A percentile compares a stretch with the other conserved stretches of the same genome.
phyloP scores from a whole-genome alignment of 306 rosid species.

The Crataegus laevigata region DNA sequence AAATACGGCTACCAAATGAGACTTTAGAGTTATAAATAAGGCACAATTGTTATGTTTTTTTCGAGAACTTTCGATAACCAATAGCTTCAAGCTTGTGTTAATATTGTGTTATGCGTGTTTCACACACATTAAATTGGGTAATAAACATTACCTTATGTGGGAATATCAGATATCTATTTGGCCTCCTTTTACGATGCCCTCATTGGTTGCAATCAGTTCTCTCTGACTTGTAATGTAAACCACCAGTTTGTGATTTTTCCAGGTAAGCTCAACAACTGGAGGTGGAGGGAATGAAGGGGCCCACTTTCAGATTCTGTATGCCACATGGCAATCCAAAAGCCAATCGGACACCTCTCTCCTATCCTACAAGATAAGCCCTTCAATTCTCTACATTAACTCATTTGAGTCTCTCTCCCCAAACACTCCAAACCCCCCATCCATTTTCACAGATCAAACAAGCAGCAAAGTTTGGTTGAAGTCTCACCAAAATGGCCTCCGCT shows the following conservation, averaged over 20 bases:
- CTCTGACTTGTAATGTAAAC: conserved; percentile 15
- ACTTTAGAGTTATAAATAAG: background rate
- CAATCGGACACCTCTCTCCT: conserved; percentile 32
- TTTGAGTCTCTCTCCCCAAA: conserved; percentile 1
- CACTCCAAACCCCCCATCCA: background rate
- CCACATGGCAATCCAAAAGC: conserved; percentile 45
- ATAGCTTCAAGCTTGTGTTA: background rate
- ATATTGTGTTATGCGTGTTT: background rate
- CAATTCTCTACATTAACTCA: conserved; percentile 14
- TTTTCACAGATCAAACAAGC: background rate
- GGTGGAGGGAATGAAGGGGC: conserved; percentile 8
- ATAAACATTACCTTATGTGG: background rate
- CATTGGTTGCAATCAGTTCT: background rate
- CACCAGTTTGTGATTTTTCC: conserved; percentile 33
- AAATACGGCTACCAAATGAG: background rate
- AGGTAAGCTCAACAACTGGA: conserved; percentile 25
- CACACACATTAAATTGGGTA: background rate
- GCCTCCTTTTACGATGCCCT: background rate
- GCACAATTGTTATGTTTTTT: background rate
- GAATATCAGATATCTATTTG: background rate
- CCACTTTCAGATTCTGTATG: conserved; percentile 32
- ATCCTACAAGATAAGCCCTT: conserved; percentile 52
- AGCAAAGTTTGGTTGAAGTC: background rate
- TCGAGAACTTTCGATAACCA: background rate
- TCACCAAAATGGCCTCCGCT: conserved; percentile 36